These are phyloP conservation scores for Lipomyces oligophaga DNA, from an alignment of 805 yeast genomes.

Conservation along the genomic window DNA sequence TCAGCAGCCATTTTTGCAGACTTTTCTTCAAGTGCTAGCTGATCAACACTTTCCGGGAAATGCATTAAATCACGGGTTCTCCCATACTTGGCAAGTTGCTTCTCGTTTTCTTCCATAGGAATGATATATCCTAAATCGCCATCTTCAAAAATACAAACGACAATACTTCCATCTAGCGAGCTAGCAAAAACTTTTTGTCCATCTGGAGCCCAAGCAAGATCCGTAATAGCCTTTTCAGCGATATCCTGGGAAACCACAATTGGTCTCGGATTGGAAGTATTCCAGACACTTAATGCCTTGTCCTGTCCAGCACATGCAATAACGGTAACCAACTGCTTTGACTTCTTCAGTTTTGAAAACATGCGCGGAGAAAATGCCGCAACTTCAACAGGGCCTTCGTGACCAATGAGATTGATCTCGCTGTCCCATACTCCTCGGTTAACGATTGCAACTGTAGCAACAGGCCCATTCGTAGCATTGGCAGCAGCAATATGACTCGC, in stretches of 20 bases:
- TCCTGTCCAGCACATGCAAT: slow-evolving; percentile 98
- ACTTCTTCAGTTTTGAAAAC: slow-evolving; percentile 36
- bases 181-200: slow-evolving; percentile 72
- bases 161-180: slow-evolving; percentile 80
- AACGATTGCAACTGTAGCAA: slow-evolving; percentile 56
- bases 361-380: slow-evolving; percentile 51
- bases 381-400: slow-evolving; percentile 65
- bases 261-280: slow-evolving; percentile 71
- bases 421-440: slow-evolving; percentile 64
- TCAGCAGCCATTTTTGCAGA: slow-evolving; percentile 43
- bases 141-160: slow-evolving; percentile 59
- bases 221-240: slow-evolving; percentile 75
- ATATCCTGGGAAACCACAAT: slow-evolving; percentile 75
- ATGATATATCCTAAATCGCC: slow-evolving; percentile 46
- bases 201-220: slow-evolving; percentile 81
- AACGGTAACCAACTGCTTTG: slow-evolving; percentile 50
- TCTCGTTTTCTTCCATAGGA: slow-evolving; percentile 62
- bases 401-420: slow-evolving; percentile 62
- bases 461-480: slow-evolving; percentile 65
- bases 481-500: slow-evolving; percentile 71
- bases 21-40: slow-evolving; percentile 65
- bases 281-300: slow-evolving; percentile 83
- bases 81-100: slow-evolving; percentile 77
- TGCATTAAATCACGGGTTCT: slow-evolving; percentile 79
- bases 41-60: slow-evolving; percentile 83